A percentile compares a stretch with the other conserved stretches of the same genome.
phyloP scores from a whole-genome alignment of 2,329 filamentous ascomycete species.

The Penicillium sp. region DNA sequence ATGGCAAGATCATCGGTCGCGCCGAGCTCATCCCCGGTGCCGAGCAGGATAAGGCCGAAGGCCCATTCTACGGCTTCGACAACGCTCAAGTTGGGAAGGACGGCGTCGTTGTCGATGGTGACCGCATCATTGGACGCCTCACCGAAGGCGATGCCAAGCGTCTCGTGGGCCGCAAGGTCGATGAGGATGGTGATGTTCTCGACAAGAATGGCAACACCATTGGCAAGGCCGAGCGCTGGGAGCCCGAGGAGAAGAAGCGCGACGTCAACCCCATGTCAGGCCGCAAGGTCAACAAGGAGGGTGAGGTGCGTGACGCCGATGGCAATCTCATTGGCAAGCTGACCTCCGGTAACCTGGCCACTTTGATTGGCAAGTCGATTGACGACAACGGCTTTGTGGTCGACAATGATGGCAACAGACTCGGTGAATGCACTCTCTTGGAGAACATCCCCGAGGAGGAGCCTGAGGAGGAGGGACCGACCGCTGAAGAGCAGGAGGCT shows the following conservation, averaged over 20 bases:
- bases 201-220: constrained; percentile 68
- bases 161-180: constrained; percentile 66
- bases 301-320: constrained; percentile 49
- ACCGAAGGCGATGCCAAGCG: constrained; percentile 65
- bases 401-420: constrained; percentile 63
- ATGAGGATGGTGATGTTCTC: constrained; percentile 68
- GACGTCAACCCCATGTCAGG: constrained; percentile 62
- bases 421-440: constrained; percentile 64
- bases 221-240: constrained; percentile 69
- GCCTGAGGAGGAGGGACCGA: constrained; percentile 31
- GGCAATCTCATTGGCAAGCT: constrained; percentile 50
- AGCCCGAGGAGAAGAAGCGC: constrained; percentile 58
- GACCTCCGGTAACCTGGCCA: constrained; percentile 46
- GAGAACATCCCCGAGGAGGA: constrained; percentile 56
- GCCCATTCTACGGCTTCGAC: constrained; percentile 63
- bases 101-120: constrained; percentile 55
- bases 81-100: constrained; percentile 59
- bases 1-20: constrained; percentile 61
- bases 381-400: constrained; percentile 57
- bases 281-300: constrained; percentile 54
- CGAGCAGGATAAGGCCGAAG: constrained; percentile 52
- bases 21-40: constrained; percentile 59
- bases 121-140: constrained; percentile 53
- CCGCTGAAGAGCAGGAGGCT: constrained; percentile 53
- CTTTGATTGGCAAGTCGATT: constrained; percentile 45